Percentiles rank a stretch among this genome's conserved stretches.
Conservation (phyloP, 352 stramenopile species). For the Globisporangium viniferum region DNA sequence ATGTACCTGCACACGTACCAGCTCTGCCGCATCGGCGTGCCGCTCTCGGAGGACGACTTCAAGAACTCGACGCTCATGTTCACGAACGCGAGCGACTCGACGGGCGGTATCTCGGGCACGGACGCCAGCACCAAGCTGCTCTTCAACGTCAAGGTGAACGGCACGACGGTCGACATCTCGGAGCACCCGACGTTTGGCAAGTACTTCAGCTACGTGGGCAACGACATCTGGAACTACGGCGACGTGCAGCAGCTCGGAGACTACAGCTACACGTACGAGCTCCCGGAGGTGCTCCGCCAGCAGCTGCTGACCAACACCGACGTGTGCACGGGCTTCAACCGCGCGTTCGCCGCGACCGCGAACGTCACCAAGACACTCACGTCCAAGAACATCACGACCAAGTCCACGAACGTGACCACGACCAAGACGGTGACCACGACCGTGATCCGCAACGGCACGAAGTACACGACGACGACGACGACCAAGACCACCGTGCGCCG, state of each 20-base stretch:
- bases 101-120: conserved; percentile 40
- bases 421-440: conserved; percentile 44
- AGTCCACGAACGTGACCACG: conserved; percentile 39
- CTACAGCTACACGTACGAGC: conserved; percentile 72
- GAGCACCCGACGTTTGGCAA: conserved; percentile 60
- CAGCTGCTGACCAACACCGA: conserved; percentile 67
- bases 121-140: conserved; percentile 33
- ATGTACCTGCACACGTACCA: conserved; percentile 72
- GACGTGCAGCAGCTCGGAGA: conserved; percentile 62
- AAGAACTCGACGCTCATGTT: conserved; percentile 44
- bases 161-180: conserved; percentile 42
- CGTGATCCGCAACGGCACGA: conserved; percentile 47
- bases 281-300: conserved; percentile 52
- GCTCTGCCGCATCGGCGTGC: conserved; percentile 54
- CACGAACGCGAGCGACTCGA: conserved; percentile 37
- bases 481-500: conserved; percentile 32
- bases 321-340: conserved; percentile 54
- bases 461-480: conserved; percentile 50
- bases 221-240: conserved; percentile 56
- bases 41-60: conserved; percentile 41
- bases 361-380: conserved; percentile 38
- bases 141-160: conserved; percentile 39
- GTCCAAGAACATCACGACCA: conserved; percentile 37
- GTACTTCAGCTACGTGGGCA: conserved; percentile 58
- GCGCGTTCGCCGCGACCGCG: conserved; percentile 32